These are phyloP conservation scores for Fusarium denticulatum DNA, from an alignment of 2,329 filamentous ascomycete species.

Conservation along the genomic window DNA sequence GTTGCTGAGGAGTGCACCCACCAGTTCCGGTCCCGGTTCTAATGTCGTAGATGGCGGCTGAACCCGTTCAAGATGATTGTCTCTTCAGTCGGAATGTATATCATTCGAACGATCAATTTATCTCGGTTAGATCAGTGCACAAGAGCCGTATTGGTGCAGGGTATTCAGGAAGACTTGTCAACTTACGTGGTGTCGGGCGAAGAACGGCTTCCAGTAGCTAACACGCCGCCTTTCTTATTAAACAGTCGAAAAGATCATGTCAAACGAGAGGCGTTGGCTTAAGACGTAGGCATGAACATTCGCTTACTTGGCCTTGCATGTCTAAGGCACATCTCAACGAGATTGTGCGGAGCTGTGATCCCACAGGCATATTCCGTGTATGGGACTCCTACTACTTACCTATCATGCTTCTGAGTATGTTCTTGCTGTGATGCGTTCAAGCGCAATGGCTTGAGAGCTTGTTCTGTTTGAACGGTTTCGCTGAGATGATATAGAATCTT, in stretches of 20 bases:
- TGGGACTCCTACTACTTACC: neutral
- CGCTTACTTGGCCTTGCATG: neutral
- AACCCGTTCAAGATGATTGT: neutral
- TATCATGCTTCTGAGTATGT: neutral
- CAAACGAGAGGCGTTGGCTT: neutral
- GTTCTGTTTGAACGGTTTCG: neutral
- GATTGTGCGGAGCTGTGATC: neutral
- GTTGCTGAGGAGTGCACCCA: neutral
- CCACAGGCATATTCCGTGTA: conserved; percentile 9
- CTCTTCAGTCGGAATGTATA: neutral
- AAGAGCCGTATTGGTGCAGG: conserved; percentile 11
- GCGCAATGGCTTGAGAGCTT: neutral
- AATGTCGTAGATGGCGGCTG: neutral
- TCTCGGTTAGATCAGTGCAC: neutral
- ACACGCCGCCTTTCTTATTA: neutral
- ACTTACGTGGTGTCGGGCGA: conserved; percentile 1
- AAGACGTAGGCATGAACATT: neutral
- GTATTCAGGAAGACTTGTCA: conserved; percentile 12
- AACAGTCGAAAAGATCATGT: neutral
- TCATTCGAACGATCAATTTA: neutral
- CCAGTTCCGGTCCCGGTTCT: conserved; percentile 1
- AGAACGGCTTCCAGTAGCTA: neutral
- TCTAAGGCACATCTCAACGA: conserved; percentile 8
- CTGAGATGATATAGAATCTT: neutral
- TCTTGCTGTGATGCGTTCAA: neutral